Percentiles rank a stretch among this genome's conserved stretches.
These are phyloP conservation scores for Aspergillus pseudoviridinutans DNA, from an alignment of 2,329 filamentous ascomycete genomes.

Conservation along the genomic window DNA sequence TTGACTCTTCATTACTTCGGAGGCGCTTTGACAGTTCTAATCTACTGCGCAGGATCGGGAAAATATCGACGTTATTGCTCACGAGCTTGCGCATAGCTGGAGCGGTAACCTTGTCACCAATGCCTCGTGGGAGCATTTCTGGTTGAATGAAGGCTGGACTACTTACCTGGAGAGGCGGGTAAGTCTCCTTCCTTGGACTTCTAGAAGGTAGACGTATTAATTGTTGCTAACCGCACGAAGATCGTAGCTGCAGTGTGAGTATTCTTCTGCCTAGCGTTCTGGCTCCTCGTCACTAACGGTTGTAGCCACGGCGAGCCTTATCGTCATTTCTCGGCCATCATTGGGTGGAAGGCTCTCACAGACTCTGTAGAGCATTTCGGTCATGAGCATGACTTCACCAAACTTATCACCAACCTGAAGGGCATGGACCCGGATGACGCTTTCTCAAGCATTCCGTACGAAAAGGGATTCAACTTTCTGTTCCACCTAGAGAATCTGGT, in stretches of 20 bases:
- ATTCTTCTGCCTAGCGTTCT: neutral
- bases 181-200: conserved; percentile 9
- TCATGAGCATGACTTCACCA: conserved; percentile 85
- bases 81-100: conserved; percentile 75
- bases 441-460: conserved; percentile 88
- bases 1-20: neutral
- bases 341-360: conserved; percentile 86
- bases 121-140: conserved; percentile 52
- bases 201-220: neutral
- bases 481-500: conserved; percentile 85
- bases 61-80: conserved; percentile 94
- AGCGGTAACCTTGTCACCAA: conserved; percentile 70
- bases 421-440: conserved; percentile 93
- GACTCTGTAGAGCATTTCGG: conserved; percentile 78
- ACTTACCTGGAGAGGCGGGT: conserved; percentile 82
- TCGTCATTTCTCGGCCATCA: conserved; percentile 91
- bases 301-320: conserved; percentile 73
- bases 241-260: conserved; percentile 41
- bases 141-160: conserved; percentile 80
- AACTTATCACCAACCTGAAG: conserved; percentile 80
- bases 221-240: conserved; percentile 21
- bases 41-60: conserved; percentile 57
- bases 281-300: neutral
- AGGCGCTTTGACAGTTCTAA: conserved; percentile 1
- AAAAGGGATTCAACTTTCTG: conserved; percentile 93